Evolutionary conservation across 2,329 filamentous ascomycete species (phyloP).

Genomic region (Pleoardoris graminearum): DNA sequence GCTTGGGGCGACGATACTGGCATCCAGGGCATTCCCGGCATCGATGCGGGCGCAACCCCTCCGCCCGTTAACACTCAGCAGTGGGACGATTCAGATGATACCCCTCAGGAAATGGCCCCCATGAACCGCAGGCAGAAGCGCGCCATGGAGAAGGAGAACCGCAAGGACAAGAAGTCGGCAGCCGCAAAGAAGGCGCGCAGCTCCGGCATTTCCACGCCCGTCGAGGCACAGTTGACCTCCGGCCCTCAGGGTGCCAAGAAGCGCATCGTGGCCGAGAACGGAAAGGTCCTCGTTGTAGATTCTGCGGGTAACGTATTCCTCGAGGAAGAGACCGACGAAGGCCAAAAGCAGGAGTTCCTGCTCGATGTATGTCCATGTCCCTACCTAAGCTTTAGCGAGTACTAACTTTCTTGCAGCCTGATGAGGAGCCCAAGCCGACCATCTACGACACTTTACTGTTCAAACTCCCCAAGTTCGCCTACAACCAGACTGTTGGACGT

Average conservation of each 20-base stretch:
- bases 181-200: slow-evolving; percentile 60
- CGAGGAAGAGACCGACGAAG: slow-evolving; percentile 89
- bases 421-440: slow-evolving; percentile 77
- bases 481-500: slow-evolving; percentile 54
- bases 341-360: slow-evolving; percentile 78
- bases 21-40: slow-evolving; percentile 67
- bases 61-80: slow-evolving; percentile 29
- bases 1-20: slow-evolving; percentile 86
- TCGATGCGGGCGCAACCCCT: slow-evolving; percentile 48
- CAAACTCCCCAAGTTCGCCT: slow-evolving; percentile 75
- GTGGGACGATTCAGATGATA: slow-evolving; percentile 45
- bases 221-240: slow-evolving; percentile 54
- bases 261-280: slow-evolving; percentile 89
- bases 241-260: slow-evolving; percentile 78
- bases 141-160: slow-evolving; percentile 82
- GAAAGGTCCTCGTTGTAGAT: slow-evolving; percentile 92
- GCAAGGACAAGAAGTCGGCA: slow-evolving; percentile 61
- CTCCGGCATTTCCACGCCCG: slow-evolving; percentile 58
- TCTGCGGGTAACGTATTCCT: slow-evolving; percentile 89
- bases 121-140: slow-evolving; percentile 83
- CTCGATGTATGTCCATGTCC: slow-evolving; percentile 72
- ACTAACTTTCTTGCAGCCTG: slow-evolving; percentile 58
- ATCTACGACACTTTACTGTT: slow-evolving; percentile 81
- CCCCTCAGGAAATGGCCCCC: slow-evolving; percentile 59
- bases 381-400: background rate